phyloP scores from a whole-genome alignment of 805 yeast species.

The Wickerhamiella azyma region DNA sequence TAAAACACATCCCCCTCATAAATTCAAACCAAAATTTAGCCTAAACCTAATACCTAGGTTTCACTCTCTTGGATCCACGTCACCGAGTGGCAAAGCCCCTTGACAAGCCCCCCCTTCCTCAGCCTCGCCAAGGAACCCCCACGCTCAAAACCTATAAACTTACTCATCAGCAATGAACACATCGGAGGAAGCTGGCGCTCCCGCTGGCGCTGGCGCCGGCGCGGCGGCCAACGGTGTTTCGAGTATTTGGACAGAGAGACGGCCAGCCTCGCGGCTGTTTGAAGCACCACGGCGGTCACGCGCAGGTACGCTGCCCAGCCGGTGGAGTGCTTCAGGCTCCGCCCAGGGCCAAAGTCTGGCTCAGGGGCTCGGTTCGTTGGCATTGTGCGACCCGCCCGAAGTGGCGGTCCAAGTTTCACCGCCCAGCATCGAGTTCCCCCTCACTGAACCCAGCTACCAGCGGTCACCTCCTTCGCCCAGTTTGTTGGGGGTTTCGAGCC shows the following conservation, averaged over 20 bases:
- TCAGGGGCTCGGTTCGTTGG: constrained; percentile 23
- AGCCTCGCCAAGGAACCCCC: too few relatives aligned
- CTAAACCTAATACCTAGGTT: too few relatives aligned
- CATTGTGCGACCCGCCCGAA: constrained; percentile 20
- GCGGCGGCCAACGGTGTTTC: not conserved
- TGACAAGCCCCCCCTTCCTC: too few relatives aligned
- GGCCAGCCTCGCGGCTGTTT: constrained; percentile 9
- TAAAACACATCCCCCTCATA: too few relatives aligned
- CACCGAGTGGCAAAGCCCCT: too few relatives aligned
- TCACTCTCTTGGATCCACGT: too few relatives aligned
- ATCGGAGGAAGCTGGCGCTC: not conserved
- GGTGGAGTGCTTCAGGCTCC: too few relatives aligned
- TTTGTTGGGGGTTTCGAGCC: constrained; percentile 5
- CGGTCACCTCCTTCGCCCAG: constrained; percentile 1
- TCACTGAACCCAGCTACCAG: not conserved
- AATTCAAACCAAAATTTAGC: too few relatives aligned
- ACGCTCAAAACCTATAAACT: too few relatives aligned
- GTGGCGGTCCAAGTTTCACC: constrained; percentile 5
- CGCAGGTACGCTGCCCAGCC: constrained; percentile 68
- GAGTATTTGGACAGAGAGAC: constrained; percentile 12
- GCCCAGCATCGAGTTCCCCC: constrained; percentile 10
- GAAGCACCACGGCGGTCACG: constrained; percentile 42
- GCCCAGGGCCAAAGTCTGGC: constrained; percentile 19
- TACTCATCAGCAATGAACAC: not conserved
- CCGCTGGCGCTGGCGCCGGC: not conserved